These are phyloP conservation scores for Arabidopsis lyrata DNA, from an alignment of 441 rosid species.

Conservation along the genomic window DNA sequence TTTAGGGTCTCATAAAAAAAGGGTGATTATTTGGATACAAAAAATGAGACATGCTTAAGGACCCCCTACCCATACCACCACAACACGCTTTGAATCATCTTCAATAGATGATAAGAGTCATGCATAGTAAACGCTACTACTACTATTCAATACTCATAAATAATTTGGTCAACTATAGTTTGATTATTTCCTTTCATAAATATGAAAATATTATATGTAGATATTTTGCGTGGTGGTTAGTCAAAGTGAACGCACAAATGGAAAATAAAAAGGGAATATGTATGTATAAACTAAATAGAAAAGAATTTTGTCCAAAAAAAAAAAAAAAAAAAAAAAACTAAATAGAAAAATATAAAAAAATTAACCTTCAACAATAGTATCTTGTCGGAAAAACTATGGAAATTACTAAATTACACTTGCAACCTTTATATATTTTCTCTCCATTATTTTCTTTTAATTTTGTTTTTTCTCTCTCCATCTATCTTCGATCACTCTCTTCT, in stretches of 20 bases:
- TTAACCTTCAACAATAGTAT: no score
- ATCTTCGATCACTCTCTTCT: no score
- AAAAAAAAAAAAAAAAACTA: no score
- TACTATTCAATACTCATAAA: background rate
- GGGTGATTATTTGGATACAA: conserved; percentile 9
- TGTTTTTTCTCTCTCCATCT: no score
- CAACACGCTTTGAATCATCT: conserved; percentile 1
- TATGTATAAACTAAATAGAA: no score
- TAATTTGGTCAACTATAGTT: conserved; percentile 25
- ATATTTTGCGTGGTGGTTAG: conserved; percentile 21
- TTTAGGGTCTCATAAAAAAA: background rate
- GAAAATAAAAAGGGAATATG: no score
- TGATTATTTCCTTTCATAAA: background rate
- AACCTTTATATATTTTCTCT: no score
- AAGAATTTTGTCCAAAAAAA: no score
- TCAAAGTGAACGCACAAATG: conserved; percentile 14
- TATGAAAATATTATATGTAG: conserved; percentile 13
- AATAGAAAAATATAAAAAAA: no score
- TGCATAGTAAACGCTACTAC: conserved; percentile 9
- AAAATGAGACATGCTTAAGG: conserved; percentile 18
- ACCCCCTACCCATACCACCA: conserved; percentile 1
- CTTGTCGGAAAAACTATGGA: no score
- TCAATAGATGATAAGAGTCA: conserved; percentile 8
- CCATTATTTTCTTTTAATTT: no score
- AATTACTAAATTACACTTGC: no score